Percentiles rank a stretch among this genome's conserved stretches.
These are phyloP conservation scores for Saposhnikovia divaricata DNA, from an alignment of 129 eudicot genomes.

Conservation along the genomic window DNA sequence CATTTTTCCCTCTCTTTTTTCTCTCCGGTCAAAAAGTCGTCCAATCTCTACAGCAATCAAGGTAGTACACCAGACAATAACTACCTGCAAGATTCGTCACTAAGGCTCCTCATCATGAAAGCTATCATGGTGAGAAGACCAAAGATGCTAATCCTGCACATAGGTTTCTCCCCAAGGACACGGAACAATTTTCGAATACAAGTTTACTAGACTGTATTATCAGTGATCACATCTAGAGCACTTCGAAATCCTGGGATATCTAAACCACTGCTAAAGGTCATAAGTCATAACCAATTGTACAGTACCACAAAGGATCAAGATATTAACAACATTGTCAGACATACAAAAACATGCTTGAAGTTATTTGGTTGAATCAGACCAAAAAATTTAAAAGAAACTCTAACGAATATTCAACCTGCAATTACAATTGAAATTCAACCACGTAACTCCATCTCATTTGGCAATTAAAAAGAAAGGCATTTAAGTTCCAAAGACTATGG, in stretches of 20 bases:
- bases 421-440: not conserved
- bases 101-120: not conserved
- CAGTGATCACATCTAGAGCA: not conserved
- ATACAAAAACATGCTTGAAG: not conserved
- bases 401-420: not conserved
- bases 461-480: not conserved
- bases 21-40: not conserved
- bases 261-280: not conserved
- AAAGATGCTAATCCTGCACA: not conserved
- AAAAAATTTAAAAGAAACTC: too few species aligned
- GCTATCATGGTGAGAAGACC: not conserved
- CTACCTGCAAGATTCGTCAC: not conserved
- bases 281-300: not conserved
- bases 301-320: not conserved
- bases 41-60: not conserved
- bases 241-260: not conserved
- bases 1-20: not conserved
- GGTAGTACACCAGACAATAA: not conserved
- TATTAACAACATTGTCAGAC: not conserved
- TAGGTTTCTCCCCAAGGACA: not conserved
- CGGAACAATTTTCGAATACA: too few species aligned
- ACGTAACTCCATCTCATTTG: not conserved
- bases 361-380: not conserved
- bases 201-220: not conserved
- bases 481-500: not conserved